Conservation (phyloP, 495 filamentous ascomycete species). For the Hypomontagnella monticulosa region DNA sequence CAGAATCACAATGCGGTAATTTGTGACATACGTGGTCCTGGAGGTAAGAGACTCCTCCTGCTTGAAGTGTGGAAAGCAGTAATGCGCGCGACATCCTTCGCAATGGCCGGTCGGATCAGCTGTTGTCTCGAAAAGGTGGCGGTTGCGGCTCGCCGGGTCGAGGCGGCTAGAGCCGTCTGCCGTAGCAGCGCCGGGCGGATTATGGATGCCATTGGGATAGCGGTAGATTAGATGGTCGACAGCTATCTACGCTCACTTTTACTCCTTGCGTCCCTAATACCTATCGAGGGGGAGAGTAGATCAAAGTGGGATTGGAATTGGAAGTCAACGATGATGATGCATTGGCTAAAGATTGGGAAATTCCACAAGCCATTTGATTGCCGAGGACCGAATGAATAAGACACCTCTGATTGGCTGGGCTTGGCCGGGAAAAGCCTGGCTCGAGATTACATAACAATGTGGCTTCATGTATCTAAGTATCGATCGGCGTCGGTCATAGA, state of each 20-base stretch:
- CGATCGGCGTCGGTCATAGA: conserved; percentile 3
- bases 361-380: conserved; percentile 19
- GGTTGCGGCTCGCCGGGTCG: conserved; percentile 46
- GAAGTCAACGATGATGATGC: conserved; percentile 30
- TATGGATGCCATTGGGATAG: conserved; percentile 61
- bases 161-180: conserved; percentile 54
- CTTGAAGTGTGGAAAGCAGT: conserved; percentile 79
- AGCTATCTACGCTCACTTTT: background rate
- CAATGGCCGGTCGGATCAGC: conserved; percentile 45
- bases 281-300: conserved; percentile 2
- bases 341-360: background rate
- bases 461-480: conserved; percentile 10
- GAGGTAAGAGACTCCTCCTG: conserved; percentile 72
- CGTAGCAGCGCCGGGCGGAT: conserved; percentile 63
- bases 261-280: conserved; percentile 9
- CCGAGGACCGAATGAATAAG: conserved; percentile 37
- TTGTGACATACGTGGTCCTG: conserved; percentile 68
- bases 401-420: conserved; percentile 30
- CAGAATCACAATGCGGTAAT: conserved; percentile 31
- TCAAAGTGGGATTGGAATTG: background rate
- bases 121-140: conserved; percentile 41
- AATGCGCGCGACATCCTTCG: conserved; percentile 52
- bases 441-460: conserved; percentile 24
- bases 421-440: conserved; percentile 25
- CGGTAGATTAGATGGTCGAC: background rate